Evolutionary conservation across 2,329 filamentous ascomycete species (phyloP), one percentile per base, ranked within the genome.

Genomic region (Fusarium sp.): DNA sequence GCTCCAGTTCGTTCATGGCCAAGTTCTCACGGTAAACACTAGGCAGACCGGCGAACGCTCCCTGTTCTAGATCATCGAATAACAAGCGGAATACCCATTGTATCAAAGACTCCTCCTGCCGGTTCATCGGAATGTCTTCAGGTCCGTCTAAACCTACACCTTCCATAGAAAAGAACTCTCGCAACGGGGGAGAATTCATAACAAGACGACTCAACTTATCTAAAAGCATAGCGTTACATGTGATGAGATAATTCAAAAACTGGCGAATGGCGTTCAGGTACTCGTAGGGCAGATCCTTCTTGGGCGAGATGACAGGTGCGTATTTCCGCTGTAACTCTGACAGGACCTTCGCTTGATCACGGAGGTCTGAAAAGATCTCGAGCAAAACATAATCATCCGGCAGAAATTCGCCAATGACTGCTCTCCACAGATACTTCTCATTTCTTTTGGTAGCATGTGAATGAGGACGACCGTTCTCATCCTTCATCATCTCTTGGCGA

Each of bases 1-100:
- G 80, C 24, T 84, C 83, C 3, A 87, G 71, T 67, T 87, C 84
- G 62, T 88, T 85, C 14, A 86, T 62, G 2, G 84, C 28, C 6
- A 72, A 70, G 3, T 79, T 74, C 26, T 84, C 59, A 4, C 79
- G 67, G 9, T 62, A 55, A 0, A 70, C 79, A 4, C 50, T 43
- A 4, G 84, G 72, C 1, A 84, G 73, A 77, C 77, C 81, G 1
- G 79, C n/a, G 1, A 84, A 59, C 79, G 65, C 3, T 44, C 33
- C 17, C 76, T 70, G 4, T 64, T 45, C 9, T 73, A 60, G 26
- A 38, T 72, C 59, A 45, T 69, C 60, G 73, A 74, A 26, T 60
- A 70, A 31, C 10, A 31, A 31, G 28, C 28, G 28, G 10, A 31
- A 31, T 31, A 31, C 28, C 28, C 28, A 13, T 31, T 31, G 28